Evolutionary conservation across 2,329 filamentous ascomycete genomes (phyloP).

Genomic region (Scopulariopsis brevicaulis): DNA sequence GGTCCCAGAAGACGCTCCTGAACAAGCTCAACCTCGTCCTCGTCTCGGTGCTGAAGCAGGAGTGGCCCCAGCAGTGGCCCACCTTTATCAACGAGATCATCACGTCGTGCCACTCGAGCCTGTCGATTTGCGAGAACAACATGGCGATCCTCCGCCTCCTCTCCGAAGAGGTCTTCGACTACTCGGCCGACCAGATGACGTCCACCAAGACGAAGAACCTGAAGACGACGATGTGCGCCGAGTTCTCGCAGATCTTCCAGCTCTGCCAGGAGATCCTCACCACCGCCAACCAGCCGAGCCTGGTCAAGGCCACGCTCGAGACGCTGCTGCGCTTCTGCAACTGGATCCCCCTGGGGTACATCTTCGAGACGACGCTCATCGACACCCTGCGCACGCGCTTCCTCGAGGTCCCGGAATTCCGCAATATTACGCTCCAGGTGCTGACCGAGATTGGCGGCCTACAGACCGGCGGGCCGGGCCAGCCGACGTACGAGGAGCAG

Average conservation of each 20-base stretch:
- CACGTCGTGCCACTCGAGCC: conserved; percentile 83
- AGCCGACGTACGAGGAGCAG: conserved; percentile 80
- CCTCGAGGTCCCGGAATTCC: conserved; percentile 85
- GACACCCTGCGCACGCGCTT: conserved; percentile 89
- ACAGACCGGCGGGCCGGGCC: conserved; percentile 63
- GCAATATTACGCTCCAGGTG: conserved; percentile 93
- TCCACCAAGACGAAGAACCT: conserved; percentile 91
- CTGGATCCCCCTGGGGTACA: conserved; percentile 97
- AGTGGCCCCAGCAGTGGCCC: conserved; percentile 99
- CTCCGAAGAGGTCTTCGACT: conserved; percentile 98
- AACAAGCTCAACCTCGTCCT: conserved; percentile 98
- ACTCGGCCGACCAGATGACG: conserved; percentile 98
- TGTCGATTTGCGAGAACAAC: conserved; percentile 99
- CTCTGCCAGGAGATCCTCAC: conserved; percentile 92
- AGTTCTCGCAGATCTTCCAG: conserved; percentile 97
- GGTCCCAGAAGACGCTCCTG: conserved; percentile 74
- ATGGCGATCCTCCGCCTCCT: conserved; percentile 95
- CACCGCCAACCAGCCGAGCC: conserved; percentile 74
- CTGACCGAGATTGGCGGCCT: conserved; percentile 94
- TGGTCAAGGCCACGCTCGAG: conserved; percentile 94
- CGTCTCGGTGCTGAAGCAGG: conserved; percentile 95
- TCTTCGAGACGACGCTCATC: conserved; percentile 95
- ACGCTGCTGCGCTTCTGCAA: conserved; percentile 94
- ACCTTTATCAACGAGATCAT: conserved; percentile 99
- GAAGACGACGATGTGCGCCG: conserved; percentile 97